These are phyloP conservation scores for Naganishia randhawae DNA, from an alignment of 768 basidiomycete species.

Conservation along the genomic window DNA sequence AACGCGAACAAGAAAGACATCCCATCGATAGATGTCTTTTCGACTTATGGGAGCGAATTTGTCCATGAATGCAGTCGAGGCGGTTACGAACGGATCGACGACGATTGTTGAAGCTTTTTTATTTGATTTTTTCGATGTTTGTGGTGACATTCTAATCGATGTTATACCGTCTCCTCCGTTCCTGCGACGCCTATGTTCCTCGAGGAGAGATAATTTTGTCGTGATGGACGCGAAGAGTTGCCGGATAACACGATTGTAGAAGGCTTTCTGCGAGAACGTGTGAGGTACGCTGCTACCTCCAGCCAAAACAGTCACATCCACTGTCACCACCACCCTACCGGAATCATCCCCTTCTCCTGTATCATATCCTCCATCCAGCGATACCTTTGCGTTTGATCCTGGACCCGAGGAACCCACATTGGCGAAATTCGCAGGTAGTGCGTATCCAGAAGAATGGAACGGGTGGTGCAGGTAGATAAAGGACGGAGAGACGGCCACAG, in stretches of 20 bases:
- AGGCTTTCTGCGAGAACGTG: background rate
- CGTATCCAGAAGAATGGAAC: conserved; percentile 37
- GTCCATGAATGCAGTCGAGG: background rate
- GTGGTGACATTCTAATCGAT: background rate
- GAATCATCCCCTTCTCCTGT: conserved; percentile 32
- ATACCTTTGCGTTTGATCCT: conserved; percentile 32
- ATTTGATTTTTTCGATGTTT: background rate
- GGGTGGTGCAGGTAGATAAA: conserved; percentile 50
- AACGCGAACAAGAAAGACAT: conserved; percentile 6
- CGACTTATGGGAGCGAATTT: background rate
- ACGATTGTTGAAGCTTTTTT: background rate
- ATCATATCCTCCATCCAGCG: background rate
- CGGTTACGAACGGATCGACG: background rate
- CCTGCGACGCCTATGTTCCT: background rate
- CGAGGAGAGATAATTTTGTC: background rate
- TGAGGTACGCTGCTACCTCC: conserved; percentile 29
- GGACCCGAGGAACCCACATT: background rate
- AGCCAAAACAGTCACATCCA: conserved; percentile 35
- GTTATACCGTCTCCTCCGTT: background rate
- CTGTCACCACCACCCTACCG: conserved; percentile 34
- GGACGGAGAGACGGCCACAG: conserved; percentile 14
- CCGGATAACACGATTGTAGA: conserved; percentile 22
- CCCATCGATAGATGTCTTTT: conserved; percentile 18
- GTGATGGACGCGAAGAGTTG: background rate
- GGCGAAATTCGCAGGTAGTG: background rate